A percentile compares a stretch with the other conserved stretches of the same genome.
These are phyloP conservation scores for Juglanconis oblonga DNA, from an alignment of 2,329 filamentous ascomycete species.

Conservation along the genomic window DNA sequence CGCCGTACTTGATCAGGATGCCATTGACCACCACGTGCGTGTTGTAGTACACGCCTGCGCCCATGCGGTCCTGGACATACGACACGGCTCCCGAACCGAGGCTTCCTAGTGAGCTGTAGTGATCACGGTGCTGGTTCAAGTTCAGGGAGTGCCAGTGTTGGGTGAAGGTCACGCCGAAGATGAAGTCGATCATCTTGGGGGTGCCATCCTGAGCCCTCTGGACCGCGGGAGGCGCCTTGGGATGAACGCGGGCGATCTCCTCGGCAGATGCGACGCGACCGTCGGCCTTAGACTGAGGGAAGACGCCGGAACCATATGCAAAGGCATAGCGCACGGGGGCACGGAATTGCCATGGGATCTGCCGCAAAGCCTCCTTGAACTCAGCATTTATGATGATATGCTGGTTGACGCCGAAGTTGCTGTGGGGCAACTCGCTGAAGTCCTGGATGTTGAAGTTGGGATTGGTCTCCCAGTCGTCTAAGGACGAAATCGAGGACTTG, in stretches of 20 bases:
- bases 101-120: conserved; percentile 84
- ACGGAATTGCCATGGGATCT: conserved; percentile 86
- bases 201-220: conserved; percentile 80
- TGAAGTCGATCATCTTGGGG: conserved; percentile 98
- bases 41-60: conserved; percentile 96
- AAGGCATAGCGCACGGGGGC: conserved; percentile 96
- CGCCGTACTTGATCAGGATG: conserved; percentile 95
- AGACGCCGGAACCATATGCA: conserved; percentile 95
- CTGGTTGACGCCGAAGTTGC: conserved; percentile 89
- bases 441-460: conserved; percentile 67
- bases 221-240: conserved; percentile 76
- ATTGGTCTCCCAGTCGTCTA: conserved; percentile 68
- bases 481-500: conserved; percentile 25
- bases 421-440: conserved; percentile 73
- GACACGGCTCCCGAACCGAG: conserved; percentile 84
- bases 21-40: conserved; percentile 93
- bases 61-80: conserved; percentile 79
- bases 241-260: conserved; percentile 66
- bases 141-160: conserved; percentile 98
- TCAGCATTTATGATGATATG: conserved; percentile 95
- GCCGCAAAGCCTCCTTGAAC: conserved; percentile 84
- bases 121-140: conserved; percentile 79
- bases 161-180: conserved; percentile 90
- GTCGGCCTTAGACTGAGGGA: conserved; percentile 65
- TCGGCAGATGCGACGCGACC: conserved; percentile 53